These are phyloP conservation scores for Trichoderma asperellum DNA, from an alignment of 2,329 filamentous ascomycete genomes.

Conservation along the genomic window DNA sequence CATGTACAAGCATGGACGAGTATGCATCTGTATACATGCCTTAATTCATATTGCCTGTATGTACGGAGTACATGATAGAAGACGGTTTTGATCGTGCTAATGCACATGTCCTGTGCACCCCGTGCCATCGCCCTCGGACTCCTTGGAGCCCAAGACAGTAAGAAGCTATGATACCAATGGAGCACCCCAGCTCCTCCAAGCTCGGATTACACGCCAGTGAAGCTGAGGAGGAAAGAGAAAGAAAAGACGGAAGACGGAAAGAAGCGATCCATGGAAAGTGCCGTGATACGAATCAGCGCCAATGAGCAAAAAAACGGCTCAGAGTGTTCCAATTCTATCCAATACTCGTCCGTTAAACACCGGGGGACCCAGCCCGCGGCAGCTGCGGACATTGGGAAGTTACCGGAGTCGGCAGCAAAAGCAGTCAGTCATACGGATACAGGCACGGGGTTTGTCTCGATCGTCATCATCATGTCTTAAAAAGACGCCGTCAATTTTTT, in stretches of 20 bases:
- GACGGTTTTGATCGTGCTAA: neutral
- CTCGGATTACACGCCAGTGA: neutral
- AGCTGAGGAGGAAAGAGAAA: neutral
- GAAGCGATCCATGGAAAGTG: neutral
- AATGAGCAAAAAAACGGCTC: constrained; percentile 1
- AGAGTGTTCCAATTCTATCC: neutral
- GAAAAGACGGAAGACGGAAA: neutral
- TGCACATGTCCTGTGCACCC: constrained; percentile 12
- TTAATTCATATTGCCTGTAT: neutral
- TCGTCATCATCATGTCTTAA: constrained; percentile 1
- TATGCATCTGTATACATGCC: constrained; percentile 9
- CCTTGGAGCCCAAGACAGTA: neutral
- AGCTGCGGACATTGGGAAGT: constrained; percentile 14
- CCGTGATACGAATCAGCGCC: constrained; percentile 12
- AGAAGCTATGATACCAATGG: constrained; percentile 14
- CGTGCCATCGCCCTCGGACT: constrained; percentile 9
- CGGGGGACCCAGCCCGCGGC: neutral
- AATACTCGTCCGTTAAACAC: constrained; percentile 3
- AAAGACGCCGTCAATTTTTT: constrained; percentile 24
- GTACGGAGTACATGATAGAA: neutral
- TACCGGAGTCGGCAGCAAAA: constrained; percentile 19
- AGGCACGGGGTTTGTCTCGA: constrained; percentile 2
- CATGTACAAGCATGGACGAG: neutral
- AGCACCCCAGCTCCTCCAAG: neutral
- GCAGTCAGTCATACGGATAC: neutral